Base-by-base conservation (phyloP, 352 stramenopile species). In the Globisporangium takayamanum region DNA sequence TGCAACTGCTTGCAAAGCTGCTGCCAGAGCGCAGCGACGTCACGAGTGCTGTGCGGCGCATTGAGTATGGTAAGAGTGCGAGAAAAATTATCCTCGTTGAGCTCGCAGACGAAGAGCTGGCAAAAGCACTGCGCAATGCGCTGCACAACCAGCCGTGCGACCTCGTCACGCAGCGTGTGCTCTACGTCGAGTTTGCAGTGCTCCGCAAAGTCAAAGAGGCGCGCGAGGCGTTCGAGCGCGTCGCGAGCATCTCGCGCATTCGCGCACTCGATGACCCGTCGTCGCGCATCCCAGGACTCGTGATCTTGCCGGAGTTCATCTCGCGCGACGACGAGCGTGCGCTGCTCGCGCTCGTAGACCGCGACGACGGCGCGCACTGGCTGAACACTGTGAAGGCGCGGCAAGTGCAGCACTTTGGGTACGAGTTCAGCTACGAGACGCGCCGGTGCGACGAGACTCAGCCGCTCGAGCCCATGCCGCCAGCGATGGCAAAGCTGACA, bases 351-450 rank as follows among this genome's bases (percentile, higher is more conserved):
- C 71, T 84, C 48, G 79, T 94, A 51, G 85, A 92, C 50, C 61
- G 70, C 39, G 68, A 87, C 16, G 70, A 79, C 28, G 67, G 75
- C 5, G 57, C 37, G 0, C 69, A 72, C 30, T 94, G 85, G 85
- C 68, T 73, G n/a, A 76, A 80, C 44, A 91, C 80, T 1, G 80
- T 94, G 28, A 80, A 83, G 60, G 80, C 82, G 26, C 82, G 88
- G 37, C 84, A 94, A 54, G 88, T 96, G 59, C 83, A 94, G 70
- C 88, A 96, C 66, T 96, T 88, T 67, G 84, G 87, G 22, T 94
- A 81, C 62, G 81, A 82, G 62, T 96, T 96, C 62, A 88, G 89
- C 65, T 96, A 96, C 64, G 79, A 89, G 36, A 92, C 83, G 37
- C 74, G 82, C 0, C 66, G 73, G 1, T 92, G 81, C 55, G 78